Evolutionary conservation across 345 rosid genomes (phyloP).

Genomic region (Hevea brasiliensis): DNA sequence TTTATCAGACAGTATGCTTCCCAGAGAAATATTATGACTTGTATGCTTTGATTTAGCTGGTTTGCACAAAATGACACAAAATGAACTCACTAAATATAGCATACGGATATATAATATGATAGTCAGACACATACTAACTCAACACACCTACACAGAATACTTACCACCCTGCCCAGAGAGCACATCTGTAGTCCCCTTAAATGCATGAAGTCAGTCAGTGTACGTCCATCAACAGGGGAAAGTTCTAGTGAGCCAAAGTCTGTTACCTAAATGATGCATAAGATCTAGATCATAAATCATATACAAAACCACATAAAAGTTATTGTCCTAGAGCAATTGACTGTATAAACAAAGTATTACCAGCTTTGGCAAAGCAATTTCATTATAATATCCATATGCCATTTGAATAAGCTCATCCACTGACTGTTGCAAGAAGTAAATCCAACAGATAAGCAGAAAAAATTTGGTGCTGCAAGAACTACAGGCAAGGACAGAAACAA

Average conservation of each 20-base stretch:
- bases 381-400: constrained; percentile 74
- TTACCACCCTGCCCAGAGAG: constrained; percentile 90
- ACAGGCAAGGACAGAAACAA: neutral
- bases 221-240: constrained; percentile 97
- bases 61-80: neutral
- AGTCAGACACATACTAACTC: neutral
- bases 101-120: neutral
- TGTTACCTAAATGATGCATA: constrained; percentile 62
- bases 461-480: neutral
- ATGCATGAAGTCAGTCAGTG: constrained; percentile 98
- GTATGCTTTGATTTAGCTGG: neutral
- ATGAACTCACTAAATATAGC: neutral
- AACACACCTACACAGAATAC: neutral
- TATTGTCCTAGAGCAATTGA: neutral
- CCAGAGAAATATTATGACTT: neutral
- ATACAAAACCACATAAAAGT: neutral
- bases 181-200: constrained; percentile 93
- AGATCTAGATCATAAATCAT: constrained; percentile 18
- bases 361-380: constrained; percentile 94
- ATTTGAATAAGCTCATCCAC: constrained; percentile 74
- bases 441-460: constrained; percentile 4
- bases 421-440: constrained; percentile 52
- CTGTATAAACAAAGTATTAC: constrained; percentile 33
- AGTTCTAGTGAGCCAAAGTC: constrained; percentile 98
- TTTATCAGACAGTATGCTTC: neutral